Base-by-base conservation (phyloP, 805 yeast genomes). In the Pichia insulana region DNA sequence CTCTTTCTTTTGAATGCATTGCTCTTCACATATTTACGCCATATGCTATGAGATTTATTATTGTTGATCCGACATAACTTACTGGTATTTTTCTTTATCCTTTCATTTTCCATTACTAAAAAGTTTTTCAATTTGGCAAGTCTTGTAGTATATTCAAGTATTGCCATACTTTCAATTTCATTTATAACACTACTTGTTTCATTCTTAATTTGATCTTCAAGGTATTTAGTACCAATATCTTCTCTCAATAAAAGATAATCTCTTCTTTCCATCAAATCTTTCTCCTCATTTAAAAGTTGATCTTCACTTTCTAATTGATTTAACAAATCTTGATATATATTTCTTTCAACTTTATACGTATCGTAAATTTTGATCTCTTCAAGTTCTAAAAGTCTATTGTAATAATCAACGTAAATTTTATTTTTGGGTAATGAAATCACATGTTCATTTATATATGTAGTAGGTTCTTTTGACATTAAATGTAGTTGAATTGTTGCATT, bases 71-170 rank as follows among this genome's bases (percentile, higher is more conserved):
- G 17, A 37, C 41, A 27, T 13, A 44, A 20, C 34, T 36, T 62
- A 59, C 32, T 56, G 48, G 18, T 27, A 56, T 41, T 19, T 41
- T 44, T 35, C 47, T 57, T 42, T 62, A 69, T 35, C 52, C 58
- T 16, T 49, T 39, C 44, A 2, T 31, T 36, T 28, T 44, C 44
- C 41, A 40, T 40, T 12, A 34, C 34, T 17, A 67, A 52, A 40
- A 61, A 62, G 13, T 49, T 49, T 45, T 66, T 66, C 25, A 63
- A 46, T 35, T 55, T 63, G 7, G 56, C 52, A 39, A 67, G 47
- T 30, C 64, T 52, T 2, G 45, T 45, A 15, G 60, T 49, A 36
- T 63, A 44, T 5, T 54, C 58, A 2, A 54, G 44, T 40, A 54
- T 50, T 41, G 54, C 36, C 42, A 58, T 31, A 41, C 61, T 45